These are phyloP conservation scores for Colletotrichum caudatum DNA, from an alignment of 2,329 filamentous ascomycete species.

Conservation along the genomic window DNA sequence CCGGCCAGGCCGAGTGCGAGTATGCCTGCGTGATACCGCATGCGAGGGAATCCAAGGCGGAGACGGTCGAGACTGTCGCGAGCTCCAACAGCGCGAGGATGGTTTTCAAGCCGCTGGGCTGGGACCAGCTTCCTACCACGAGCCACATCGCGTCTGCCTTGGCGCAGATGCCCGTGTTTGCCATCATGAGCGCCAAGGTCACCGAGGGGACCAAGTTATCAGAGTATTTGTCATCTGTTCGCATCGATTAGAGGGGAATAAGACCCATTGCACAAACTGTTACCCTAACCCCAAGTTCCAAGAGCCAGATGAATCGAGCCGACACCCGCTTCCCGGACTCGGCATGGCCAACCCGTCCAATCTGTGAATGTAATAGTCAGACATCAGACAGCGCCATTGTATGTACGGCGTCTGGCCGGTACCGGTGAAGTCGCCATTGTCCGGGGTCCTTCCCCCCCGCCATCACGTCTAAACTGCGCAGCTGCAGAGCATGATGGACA, in stretches of 20 bases:
- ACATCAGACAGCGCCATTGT: no score
- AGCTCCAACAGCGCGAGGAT: conserved; percentile 55
- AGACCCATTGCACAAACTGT: background rate
- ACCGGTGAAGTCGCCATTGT: no score
- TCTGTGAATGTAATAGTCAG: no score
- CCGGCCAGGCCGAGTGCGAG: conserved; percentile 64
- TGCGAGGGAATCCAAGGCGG: conserved; percentile 50
- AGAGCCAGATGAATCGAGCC: no score
- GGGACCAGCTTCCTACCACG: conserved; percentile 68
- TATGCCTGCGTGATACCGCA: conserved; percentile 55
- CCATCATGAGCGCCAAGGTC: conserved; percentile 54
- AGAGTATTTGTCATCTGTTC: conserved; percentile 1
- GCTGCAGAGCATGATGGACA: no score
- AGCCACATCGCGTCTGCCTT: conserved; percentile 67
- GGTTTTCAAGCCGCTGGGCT: conserved; percentile 61
- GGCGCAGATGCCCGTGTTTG: conserved; percentile 67
- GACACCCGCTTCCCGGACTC: no score
- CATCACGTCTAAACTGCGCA: no score
- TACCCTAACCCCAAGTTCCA: no score
- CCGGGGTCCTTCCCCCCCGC: no score
- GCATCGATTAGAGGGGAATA: background rate
- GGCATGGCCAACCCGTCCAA: no score
- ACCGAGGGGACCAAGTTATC: background rate
- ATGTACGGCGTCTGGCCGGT: no score
- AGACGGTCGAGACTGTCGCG: conserved; percentile 46